Conservation (phyloP, 1,284 basidiomycete genomes). For the Ceratobasidium sp. region DNA sequence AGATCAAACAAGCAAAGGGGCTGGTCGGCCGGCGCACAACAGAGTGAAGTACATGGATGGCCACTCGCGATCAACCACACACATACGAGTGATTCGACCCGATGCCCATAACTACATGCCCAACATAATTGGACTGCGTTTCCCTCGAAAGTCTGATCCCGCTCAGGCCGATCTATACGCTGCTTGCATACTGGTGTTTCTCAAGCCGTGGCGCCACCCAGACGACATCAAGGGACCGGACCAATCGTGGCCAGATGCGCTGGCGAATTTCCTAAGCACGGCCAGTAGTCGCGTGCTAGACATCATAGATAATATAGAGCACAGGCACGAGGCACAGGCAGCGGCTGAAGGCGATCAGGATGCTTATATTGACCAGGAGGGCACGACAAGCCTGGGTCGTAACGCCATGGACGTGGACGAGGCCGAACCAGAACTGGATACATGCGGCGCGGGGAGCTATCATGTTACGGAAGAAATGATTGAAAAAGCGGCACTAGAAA, state of each 20-base stretch:
- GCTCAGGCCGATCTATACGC: slow-evolving; percentile 1
- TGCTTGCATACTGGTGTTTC: slow-evolving; percentile 7
- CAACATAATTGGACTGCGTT: slow-evolving; percentile 20
- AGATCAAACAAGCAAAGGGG: neutral
- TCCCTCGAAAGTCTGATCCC: slow-evolving; percentile 30
- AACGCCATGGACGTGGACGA: neutral
- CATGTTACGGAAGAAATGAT: neutral
- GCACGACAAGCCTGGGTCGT: neutral
- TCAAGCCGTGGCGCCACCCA: slow-evolving; percentile 32
- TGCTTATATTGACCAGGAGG: neutral
- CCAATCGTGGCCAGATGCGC: slow-evolving; percentile 20
- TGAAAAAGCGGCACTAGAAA: neutral
- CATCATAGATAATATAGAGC: slow-evolving; percentile 8
- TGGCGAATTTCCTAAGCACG: neutral
- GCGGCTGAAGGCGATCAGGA: slow-evolving; percentile 1
- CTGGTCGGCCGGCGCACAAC: neutral
- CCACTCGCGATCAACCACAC: neutral
- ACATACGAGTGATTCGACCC: slow-evolving; percentile 2
- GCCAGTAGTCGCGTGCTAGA: neutral
- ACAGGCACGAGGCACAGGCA: neutral
- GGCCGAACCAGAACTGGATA: neutral
- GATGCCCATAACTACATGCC: slow-evolving; percentile 13
- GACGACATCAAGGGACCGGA: neutral
- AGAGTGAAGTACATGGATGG: neutral
- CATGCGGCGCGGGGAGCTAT: neutral